A percentile compares a stretch with the other conserved stretches of the same genome.
Evolutionary conservation across 2,329 filamentous ascomycete species (phyloP).

Genomic region (Clonostachys rhizophaga): DNA sequence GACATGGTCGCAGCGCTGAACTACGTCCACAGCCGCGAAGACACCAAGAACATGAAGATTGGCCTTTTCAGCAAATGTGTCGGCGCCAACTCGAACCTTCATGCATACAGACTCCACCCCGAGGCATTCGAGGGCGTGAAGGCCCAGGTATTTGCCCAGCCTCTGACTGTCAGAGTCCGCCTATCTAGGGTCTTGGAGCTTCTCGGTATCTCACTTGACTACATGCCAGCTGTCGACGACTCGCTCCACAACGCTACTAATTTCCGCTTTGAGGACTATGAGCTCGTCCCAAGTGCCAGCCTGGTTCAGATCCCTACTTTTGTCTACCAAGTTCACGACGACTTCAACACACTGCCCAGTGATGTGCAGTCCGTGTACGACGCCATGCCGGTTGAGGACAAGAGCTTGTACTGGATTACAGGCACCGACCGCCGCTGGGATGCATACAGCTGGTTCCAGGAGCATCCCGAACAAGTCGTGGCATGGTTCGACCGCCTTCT

Average conservation of each 20-base stretch:
- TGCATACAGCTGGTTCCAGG: conserved; percentile 4
- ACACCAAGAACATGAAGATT: conserved; percentile 1
- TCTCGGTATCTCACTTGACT: too few relatives aligned
- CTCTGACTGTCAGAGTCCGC: background rate
- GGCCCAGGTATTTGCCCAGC: conserved; percentile 1
- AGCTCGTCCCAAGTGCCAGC: too few relatives aligned
- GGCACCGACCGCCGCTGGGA: conserved; percentile 2
- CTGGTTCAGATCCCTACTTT: too few relatives aligned
- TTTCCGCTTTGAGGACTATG: too few relatives aligned
- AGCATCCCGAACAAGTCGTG: background rate
- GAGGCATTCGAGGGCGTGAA: conserved; percentile 2
- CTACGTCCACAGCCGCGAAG: conserved; percentile 1
- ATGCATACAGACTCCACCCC: conserved; percentile 1
- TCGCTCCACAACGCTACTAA: too few relatives aligned
- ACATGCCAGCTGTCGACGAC: too few relatives aligned
- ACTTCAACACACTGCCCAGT: too few relatives aligned
- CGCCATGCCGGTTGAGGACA: conserved; percentile 1
- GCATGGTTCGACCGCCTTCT: conserved; percentile 1
- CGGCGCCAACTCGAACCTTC: conserved; percentile 3
- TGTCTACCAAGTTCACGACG: too few relatives aligned
- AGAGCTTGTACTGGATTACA: conserved; percentile 2
- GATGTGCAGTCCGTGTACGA: background rate
- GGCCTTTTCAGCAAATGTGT: conserved; percentile 3
- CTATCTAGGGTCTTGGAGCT: too few relatives aligned
- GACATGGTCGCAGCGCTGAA: conserved; percentile 3